Percentiles rank a stretch among this genome's conserved stretches.
Evolutionary conservation across 106 monocot genomes (phyloP).

Genomic region (Dendrobium huoshanense): DNA sequence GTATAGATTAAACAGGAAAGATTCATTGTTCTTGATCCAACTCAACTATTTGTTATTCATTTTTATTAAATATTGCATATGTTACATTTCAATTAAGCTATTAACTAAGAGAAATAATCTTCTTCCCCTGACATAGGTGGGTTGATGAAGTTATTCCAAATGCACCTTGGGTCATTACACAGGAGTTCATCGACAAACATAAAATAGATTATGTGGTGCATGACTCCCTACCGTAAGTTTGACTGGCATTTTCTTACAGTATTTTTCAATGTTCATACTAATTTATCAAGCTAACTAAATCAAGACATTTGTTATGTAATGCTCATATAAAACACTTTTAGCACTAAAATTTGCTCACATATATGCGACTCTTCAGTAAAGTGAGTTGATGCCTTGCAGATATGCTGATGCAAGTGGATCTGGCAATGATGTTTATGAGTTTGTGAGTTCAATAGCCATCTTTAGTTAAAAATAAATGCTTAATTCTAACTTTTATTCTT

Average conservation of each 20-base stretch:
- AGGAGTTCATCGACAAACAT: slow-evolving; percentile 73
- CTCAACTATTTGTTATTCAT: no score
- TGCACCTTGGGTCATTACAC: slow-evolving; percentile 78
- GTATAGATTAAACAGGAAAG: no score
- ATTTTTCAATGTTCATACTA: neutral
- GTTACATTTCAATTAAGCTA: no score
- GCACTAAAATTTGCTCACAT: no score
- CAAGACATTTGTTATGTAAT: no score
- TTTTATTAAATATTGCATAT: no score
- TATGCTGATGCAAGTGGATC: slow-evolving; percentile 89
- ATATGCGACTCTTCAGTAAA: no score
- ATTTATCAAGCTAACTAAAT: no score
- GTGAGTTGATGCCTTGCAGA: slow-evolving; percentile 14
- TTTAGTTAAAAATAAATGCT: no score
- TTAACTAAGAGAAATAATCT: neutral
- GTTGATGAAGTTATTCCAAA: slow-evolving; percentile 88
- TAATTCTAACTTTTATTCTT: neutral
- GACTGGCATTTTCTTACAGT: neutral
- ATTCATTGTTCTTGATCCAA: no score
- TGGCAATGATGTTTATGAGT: slow-evolving; percentile 85
- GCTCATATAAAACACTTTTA: no score
- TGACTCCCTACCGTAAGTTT: slow-evolving; percentile 66
- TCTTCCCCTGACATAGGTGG: slow-evolving; percentile 35
- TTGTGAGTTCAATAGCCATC: slow-evolving; percentile 32
- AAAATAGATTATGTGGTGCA: slow-evolving; percentile 77